Evolutionary conservation across 345 rosid genomes (phyloP).

Genomic region (Mercurialis annua): DNA sequence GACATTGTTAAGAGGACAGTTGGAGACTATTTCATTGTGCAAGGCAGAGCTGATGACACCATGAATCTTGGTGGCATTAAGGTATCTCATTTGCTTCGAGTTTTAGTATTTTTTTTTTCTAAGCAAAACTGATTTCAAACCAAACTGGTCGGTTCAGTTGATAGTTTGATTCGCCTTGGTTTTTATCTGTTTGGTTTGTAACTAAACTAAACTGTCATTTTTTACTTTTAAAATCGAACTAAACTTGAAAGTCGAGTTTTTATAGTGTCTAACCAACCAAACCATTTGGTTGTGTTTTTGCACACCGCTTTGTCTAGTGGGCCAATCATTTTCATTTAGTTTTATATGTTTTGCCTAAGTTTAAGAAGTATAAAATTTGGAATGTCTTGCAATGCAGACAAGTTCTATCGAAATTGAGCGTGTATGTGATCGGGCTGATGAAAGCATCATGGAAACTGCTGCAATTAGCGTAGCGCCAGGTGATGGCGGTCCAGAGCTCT

Average conservation of each 20-base stretch:
- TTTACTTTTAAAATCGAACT: no score
- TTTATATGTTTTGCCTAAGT: not conserved
- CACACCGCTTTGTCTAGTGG: no score
- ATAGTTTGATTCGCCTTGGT: no score
- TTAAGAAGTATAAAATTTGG: not conserved
- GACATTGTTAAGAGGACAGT: conserved; percentile 65
- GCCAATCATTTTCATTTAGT: not conserved
- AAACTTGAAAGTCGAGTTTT: no score
- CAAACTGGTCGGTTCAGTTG: no score
- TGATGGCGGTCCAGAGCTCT: conserved; percentile 71
- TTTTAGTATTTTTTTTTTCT: not conserved
- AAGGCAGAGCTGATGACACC: conserved; percentile 94
- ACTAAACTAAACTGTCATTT: no score
- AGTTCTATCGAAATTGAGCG: conserved; percentile 93
- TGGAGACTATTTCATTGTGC: conserved; percentile 69
- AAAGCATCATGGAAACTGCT: conserved; percentile 71
- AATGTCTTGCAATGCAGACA: conserved; percentile 40
- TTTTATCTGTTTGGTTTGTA: no score
- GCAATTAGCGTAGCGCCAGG: conserved; percentile 57
- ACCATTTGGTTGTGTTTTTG: no score
- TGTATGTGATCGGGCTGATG: conserved; percentile 67
- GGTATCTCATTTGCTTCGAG: conserved; percentile 33
- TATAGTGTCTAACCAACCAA: no score
- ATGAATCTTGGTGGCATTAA: conserved; percentile 98
- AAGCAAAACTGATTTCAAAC: no score